A percentile compares a stretch with the other conserved stretches of the same genome.
phyloP scores from a whole-genome alignment of 1,284 basidiomycete species.

The Malassezia slooffiae region DNA sequence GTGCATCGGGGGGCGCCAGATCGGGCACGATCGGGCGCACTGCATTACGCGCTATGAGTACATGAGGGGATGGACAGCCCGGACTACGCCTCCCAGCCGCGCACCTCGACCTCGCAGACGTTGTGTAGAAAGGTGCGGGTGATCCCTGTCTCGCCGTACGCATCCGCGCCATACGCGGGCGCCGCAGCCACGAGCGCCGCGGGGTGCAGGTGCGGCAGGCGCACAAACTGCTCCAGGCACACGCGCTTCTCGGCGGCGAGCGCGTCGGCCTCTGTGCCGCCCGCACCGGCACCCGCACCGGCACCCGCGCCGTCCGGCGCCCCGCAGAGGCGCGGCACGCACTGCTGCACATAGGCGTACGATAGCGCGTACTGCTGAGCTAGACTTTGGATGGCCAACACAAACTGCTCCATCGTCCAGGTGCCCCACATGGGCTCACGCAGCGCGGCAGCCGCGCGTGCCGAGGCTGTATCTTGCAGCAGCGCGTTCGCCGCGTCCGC shows the following conservation, averaged over 20 bases:
- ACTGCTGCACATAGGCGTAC: conserved; percentile 3
- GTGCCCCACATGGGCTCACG: conserved; percentile 32
- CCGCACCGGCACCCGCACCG: neutral
- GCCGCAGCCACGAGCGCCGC: conserved; percentile 14
- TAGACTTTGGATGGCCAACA: neutral
- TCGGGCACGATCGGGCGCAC: too few relatives aligned
- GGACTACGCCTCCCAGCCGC: conserved; percentile 21
- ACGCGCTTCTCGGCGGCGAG: conserved; percentile 1
- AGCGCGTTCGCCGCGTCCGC: conserved; percentile 19
- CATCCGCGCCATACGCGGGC: conserved; percentile 10
- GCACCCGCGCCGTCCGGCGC: neutral
- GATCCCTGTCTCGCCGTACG: conserved; percentile 1
- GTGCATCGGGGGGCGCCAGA: neutral
- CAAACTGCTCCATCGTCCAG: conserved; percentile 33
- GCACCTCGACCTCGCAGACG: conserved; percentile 35
- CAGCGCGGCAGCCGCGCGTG: conserved; percentile 22
- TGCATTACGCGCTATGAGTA: too few relatives aligned
- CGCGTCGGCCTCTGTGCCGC: neutral
- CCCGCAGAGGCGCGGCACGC: conserved; percentile 5
- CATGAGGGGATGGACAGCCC: too few relatives aligned
- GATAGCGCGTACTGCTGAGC: conserved; percentile 10
- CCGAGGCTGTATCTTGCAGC: conserved; percentile 20
- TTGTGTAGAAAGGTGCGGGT: conserved; percentile 28
- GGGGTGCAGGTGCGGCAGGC: conserved; percentile 25
- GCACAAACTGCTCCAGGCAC: conserved; percentile 24